These are phyloP conservation scores for Medicago arabica DNA, from an alignment of 306 rosid species.

Conservation along the genomic window DNA sequence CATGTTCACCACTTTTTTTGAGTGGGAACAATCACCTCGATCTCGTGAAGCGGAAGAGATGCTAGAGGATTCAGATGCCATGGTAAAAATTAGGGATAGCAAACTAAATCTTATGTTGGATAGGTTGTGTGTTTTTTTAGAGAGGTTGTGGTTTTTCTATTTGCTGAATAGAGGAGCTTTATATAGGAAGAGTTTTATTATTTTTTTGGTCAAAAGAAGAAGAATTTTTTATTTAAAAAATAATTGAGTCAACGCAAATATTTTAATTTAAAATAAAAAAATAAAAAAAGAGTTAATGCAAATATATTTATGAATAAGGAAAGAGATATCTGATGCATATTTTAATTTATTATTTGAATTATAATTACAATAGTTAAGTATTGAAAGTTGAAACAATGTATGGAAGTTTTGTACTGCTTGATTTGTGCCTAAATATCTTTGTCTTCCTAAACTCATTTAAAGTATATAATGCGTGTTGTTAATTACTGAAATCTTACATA, in stretches of 20 bases:
- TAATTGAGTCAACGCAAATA: constrained; percentile 49
- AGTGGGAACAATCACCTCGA: neutral
- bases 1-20: neutral
- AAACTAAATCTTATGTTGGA: neutral
- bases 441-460: neutral
- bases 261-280: neutral
- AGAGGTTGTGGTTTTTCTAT: constrained; percentile 8
- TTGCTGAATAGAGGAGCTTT: neutral
- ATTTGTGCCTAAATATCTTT: constrained; percentile 2
- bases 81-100: neutral
- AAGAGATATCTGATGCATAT: constrained; percentile 48
- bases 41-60: constrained; percentile 50
- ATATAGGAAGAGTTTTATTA: constrained; percentile 22
- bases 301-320: constrained; percentile 40
- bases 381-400: constrained; percentile 19
- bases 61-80: constrained; percentile 50
- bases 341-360: constrained; percentile 40
- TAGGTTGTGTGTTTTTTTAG: neutral
- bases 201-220: neutral
- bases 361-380: constrained; percentile 18
- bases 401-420: neutral
- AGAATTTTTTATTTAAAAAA: constrained; percentile 39
- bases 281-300: constrained; percentile 41
- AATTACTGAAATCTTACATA: constrained; percentile 40
- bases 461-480: neutral